These are phyloP conservation scores for Gyromitra esculenta DNA, from an alignment of 2,329 filamentous ascomycete species.

Conservation along the genomic window DNA sequence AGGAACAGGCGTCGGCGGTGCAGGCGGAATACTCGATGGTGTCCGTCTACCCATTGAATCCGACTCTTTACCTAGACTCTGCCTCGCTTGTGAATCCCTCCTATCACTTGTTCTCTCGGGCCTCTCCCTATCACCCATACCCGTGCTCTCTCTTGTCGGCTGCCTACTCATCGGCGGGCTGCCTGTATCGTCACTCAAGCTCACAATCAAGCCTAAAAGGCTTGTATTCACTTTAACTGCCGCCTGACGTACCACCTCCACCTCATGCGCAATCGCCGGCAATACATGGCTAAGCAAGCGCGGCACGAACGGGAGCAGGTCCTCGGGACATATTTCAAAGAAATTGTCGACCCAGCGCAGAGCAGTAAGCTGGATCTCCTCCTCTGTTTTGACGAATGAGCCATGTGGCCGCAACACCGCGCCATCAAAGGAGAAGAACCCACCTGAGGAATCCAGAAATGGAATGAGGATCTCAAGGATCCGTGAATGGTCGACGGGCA, in stretches of 20 bases:
- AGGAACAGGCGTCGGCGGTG: conserved; percentile 59
- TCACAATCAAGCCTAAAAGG: conserved; percentile 93
- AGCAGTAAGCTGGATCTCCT: conserved; percentile 89
- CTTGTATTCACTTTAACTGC: conserved; percentile 89
- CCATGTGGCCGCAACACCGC: conserved; percentile 7
- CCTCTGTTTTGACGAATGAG: conserved; percentile 68
- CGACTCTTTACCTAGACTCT: conserved; percentile 58
- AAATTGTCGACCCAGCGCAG: conserved; percentile 96
- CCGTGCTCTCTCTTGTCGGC: conserved; percentile 55
- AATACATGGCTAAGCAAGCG: conserved; percentile 90
- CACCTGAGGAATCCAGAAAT: conserved; percentile 86
- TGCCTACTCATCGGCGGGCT: conserved; percentile 62
- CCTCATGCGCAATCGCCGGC: conserved; percentile 90
- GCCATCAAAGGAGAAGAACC: conserved; percentile 57
- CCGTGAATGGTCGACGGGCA: conserved; percentile 89
- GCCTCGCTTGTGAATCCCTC: conserved; percentile 55
- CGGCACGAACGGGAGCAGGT: conserved; percentile 93
- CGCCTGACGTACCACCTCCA: conserved; percentile 87
- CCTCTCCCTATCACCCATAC: conserved; percentile 36
- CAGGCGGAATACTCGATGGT: conserved; percentile 49
- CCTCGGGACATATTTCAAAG: conserved; percentile 95
- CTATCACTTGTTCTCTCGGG: conserved; percentile 39
- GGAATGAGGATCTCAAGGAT: conserved; percentile 91
- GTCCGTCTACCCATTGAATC: conserved; percentile 59
- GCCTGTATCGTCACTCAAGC: conserved; percentile 76